Evolutionary conservation across 2,329 filamentous ascomycete species (phyloP).

Genomic region (Phialophora tarda): DNA sequence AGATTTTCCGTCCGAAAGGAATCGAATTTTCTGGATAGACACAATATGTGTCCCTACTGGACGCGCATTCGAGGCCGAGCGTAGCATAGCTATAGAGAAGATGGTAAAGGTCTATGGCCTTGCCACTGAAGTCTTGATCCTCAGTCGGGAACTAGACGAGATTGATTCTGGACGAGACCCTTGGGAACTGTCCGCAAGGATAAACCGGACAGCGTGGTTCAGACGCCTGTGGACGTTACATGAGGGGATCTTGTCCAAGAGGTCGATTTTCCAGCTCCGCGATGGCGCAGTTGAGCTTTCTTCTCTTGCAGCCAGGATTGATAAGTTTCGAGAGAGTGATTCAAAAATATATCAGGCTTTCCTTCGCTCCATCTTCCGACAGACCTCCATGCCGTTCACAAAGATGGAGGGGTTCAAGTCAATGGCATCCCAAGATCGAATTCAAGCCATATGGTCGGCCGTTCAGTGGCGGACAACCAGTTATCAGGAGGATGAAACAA

Average conservation of each 20-base stretch:
- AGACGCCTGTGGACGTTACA: slow-evolving; percentile 8
- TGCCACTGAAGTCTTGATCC: background rate
- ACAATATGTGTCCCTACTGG: slow-evolving; percentile 10
- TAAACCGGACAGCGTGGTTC: slow-evolving; percentile 11
- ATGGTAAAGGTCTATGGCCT: slow-evolving; percentile 4
- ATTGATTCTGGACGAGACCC: background rate
- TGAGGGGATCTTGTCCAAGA: slow-evolving; percentile 5
- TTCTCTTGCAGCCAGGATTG: background rate
- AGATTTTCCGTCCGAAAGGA: background rate
- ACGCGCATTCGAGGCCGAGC: background rate
- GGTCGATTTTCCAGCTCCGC: slow-evolving; percentile 3
- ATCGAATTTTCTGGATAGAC: slow-evolving; percentile 4
- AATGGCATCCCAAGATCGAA: background rate
- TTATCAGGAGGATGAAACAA: slow-evolving; percentile 4
- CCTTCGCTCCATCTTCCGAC: background rate
- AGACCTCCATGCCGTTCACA: slow-evolving; percentile 3
- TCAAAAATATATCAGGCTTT: background rate
- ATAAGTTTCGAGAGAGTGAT: background rate
- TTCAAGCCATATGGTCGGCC: slow-evolving; percentile 4
- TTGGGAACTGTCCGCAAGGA: slow-evolving; percentile 7
- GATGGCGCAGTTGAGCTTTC: background rate
- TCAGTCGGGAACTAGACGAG: background rate
- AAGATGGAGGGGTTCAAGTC: slow-evolving; percentile 8
- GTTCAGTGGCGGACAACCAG: slow-evolving; percentile 4
- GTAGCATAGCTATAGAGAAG: background rate